Conservation (phyloP, 352 stramenopile species). For the Pythium aristosporum region DNA sequence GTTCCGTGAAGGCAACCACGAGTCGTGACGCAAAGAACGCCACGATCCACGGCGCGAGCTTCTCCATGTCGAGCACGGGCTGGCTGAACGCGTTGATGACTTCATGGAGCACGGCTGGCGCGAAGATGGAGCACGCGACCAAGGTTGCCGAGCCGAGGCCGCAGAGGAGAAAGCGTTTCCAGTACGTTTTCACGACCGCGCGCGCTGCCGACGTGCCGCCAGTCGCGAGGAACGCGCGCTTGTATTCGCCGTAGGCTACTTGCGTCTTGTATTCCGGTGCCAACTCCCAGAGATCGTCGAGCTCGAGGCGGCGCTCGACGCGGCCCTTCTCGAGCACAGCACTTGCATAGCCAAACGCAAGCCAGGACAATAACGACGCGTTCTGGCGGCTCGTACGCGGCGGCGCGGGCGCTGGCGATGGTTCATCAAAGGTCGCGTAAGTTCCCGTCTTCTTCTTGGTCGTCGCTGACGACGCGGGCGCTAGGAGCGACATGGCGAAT, state of each 20-base stretch:
- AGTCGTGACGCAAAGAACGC: slow-evolving; percentile 10
- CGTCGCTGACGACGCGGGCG: too few relatives aligned
- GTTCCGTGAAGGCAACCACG: not conserved
- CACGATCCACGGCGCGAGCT: slow-evolving; percentile 8
- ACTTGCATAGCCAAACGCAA: slow-evolving; percentile 10
- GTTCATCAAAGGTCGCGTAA: too few relatives aligned
- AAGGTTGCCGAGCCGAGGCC: slow-evolving; percentile 13
- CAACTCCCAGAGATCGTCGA: slow-evolving; percentile 15
- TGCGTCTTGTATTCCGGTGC: not conserved
- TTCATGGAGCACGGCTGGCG: slow-evolving; percentile 26
- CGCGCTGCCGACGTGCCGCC: slow-evolving; percentile 1
- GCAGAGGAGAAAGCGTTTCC: slow-evolving; percentile 10
- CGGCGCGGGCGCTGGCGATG: too few relatives aligned
- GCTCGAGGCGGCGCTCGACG: not conserved
- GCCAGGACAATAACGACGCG: slow-evolving; percentile 11
- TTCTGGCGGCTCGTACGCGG: not conserved
- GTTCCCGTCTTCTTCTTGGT: too few relatives aligned
- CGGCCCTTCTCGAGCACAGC: not conserved
- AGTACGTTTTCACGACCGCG: not conserved
- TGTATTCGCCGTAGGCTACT: not conserved
- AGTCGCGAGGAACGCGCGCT: not conserved
- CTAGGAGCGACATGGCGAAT: too few relatives aligned
- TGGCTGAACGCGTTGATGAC: slow-evolving; percentile 27
- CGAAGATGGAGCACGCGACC: slow-evolving; percentile 18
- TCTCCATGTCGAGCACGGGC: slow-evolving; percentile 14